Conservation (phyloP, 129 eudicot species). For the Centaurea solstitialis region DNA sequence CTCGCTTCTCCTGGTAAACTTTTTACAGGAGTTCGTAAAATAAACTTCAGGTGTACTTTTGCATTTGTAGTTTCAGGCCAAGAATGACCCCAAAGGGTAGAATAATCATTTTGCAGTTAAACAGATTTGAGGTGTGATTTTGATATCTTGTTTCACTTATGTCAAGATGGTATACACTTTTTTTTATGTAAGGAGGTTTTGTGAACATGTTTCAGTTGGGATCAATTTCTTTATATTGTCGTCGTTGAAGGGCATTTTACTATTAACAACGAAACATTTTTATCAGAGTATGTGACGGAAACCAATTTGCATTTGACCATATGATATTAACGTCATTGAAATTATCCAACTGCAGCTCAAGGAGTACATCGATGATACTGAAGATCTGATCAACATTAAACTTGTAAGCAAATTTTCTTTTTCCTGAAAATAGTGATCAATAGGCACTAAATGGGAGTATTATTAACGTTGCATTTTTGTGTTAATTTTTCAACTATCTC, state of each 20-base stretch:
- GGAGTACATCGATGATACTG: conserved; percentile 98
- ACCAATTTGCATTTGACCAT: not conserved
- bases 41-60: not conserved
- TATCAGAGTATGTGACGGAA: not conserved
- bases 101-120: not conserved
- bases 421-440: not conserved
- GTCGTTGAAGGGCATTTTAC: not conserved
- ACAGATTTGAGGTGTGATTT: not conserved
- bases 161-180: not conserved
- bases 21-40: not conserved
- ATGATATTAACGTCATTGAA: not conserved
- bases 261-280: not conserved
- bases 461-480: not conserved
- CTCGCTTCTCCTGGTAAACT: not conserved
- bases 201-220: not conserved
- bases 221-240: not conserved
- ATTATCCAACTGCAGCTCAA: conserved; percentile 67
- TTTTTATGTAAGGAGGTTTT: conserved; percentile 1
- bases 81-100: not conserved
- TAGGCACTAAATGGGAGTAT: too few relatives aligned
- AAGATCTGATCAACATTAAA: conserved; percentile 88
- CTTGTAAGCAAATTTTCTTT: conserved; percentile 48
- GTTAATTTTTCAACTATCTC: not conserved
- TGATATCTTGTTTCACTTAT: not conserved
- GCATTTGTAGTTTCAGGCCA: too few relatives aligned